phyloP scores from a whole-genome alignment of 257 asterid genomes.

The Marsdenia floribunda region DNA sequence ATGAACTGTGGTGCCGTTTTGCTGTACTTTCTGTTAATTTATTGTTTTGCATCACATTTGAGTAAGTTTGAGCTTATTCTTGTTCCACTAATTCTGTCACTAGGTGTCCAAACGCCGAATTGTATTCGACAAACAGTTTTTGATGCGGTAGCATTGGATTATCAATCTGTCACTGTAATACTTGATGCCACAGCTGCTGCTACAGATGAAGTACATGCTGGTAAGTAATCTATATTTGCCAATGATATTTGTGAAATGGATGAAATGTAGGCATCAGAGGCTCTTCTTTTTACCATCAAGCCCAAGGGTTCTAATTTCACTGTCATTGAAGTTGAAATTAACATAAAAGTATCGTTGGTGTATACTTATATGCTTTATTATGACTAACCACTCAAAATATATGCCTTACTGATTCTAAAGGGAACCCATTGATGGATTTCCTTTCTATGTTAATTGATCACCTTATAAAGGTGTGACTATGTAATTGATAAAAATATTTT shows the following conservation, averaged over 20 bases:
- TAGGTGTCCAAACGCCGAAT: slow-evolving; percentile 96
- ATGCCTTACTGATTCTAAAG: background rate
- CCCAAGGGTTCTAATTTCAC: background rate
- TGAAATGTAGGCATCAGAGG: background rate
- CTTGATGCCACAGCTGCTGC: slow-evolving; percentile 92
- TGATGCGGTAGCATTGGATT: slow-evolving; percentile 84
- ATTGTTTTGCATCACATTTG: background rate
- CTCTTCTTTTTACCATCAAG: background rate
- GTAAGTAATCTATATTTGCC: slow-evolving; percentile 30
- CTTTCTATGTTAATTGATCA: background rate
- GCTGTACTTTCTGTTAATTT: slow-evolving; percentile 1
- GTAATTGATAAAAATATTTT: background rate
- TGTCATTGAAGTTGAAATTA: background rate
- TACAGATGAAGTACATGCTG: slow-evolving; percentile 62
- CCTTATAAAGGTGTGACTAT: background rate
- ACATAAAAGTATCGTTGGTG: background rate
- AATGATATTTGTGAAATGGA: background rate
- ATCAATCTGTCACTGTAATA: slow-evolving; percentile 53
- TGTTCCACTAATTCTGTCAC: background rate
- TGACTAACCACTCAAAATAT: background rate
- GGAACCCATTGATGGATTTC: background rate
- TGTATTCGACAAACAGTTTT: slow-evolving; percentile 80
- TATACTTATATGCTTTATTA: background rate
- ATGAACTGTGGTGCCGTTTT: background rate
- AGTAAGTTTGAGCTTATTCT: background rate